Percentiles rank a stretch among this genome's conserved stretches.
These are phyloP conservation scores for Skeletonema marinoi DNA, from an alignment of 108 stramenopile species.

Conservation along the genomic window DNA sequence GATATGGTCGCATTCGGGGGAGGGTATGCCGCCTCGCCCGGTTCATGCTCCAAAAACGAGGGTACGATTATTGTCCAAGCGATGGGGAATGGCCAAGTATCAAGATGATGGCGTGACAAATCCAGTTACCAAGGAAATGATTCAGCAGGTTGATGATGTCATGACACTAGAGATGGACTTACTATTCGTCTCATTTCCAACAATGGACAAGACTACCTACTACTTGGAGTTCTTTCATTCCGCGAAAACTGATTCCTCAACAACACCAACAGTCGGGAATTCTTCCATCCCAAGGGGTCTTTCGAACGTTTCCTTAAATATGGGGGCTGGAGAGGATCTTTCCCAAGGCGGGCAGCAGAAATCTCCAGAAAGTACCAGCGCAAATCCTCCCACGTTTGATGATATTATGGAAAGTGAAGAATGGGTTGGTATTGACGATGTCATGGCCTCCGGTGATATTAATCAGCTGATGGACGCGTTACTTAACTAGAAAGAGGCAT, in stretches of 20 bases:
- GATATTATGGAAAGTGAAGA: conserved; percentile 23
- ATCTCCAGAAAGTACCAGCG: background rate
- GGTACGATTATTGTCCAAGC: conserved; percentile 21
- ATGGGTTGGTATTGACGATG: conserved; percentile 13
- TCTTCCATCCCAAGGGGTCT: background rate
- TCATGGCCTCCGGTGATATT: conserved; percentile 6
- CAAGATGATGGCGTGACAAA: background rate
- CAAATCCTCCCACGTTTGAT: conserved; percentile 20
- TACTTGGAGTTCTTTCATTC: conserved; percentile 16
- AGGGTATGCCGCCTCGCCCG: conserved; percentile 7
- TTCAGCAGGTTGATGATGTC: background rate
- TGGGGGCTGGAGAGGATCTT: background rate
- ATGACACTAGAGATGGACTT: conserved; percentile 11
- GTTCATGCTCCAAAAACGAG: conserved; percentile 15
- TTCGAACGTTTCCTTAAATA: background rate
- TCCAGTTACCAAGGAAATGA: background rate
- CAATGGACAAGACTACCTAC: conserved; percentile 21
- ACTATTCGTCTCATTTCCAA: conserved; percentile 12
- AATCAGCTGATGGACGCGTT: background rate
- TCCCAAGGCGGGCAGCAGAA: background rate
- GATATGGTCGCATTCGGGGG: conserved; percentile 15
- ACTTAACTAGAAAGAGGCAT: background rate
- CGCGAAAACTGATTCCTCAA: background rate
- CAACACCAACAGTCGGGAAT: background rate
- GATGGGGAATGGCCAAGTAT: conserved; percentile 2